Conservation (phyloP, 192 early-diverging fungal genomes). For the Lobosporangium transversale region DNA sequence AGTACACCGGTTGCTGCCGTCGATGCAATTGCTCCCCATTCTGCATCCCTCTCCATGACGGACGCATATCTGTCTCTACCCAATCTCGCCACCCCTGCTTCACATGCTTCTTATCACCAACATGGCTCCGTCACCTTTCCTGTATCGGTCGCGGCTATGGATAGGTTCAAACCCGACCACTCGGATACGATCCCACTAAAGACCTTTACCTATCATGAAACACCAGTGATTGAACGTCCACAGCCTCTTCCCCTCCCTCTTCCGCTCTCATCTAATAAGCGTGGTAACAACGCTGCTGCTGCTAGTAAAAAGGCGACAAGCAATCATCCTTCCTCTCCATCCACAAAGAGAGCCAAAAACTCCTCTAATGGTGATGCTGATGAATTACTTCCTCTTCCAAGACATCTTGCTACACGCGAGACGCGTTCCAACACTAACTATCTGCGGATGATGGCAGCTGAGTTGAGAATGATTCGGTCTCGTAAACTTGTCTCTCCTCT, state of each 20-base stretch:
- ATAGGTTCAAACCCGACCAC: slow-evolving; percentile 34
- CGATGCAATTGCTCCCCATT: slow-evolving; percentile 29
- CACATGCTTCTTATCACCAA: slow-evolving; percentile 7
- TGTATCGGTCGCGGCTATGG: slow-evolving; percentile 41
- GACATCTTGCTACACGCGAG: slow-evolving; percentile 45
- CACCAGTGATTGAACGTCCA: slow-evolving; percentile 37
- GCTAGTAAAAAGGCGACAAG: background rate
- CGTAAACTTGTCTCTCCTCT: slow-evolving; percentile 59
- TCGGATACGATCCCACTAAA: slow-evolving; percentile 47
- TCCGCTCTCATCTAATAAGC: background rate
- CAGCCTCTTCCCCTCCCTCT: slow-evolving; percentile 16
- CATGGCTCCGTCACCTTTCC: slow-evolving; percentile 39
- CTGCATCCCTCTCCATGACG: slow-evolving; percentile 32
- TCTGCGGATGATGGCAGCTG: slow-evolving; percentile 60
- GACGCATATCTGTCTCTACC: slow-evolving; percentile 35
- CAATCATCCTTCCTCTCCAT: slow-evolving; percentile 16
- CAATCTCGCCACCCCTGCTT: slow-evolving; percentile 29
- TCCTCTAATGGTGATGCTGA: background rate
- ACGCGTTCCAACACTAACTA: slow-evolving; percentile 58
- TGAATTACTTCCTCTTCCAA: slow-evolving; percentile 27
- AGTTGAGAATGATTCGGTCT: slow-evolving; percentile 63
- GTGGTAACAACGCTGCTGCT: background rate
- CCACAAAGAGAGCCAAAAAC: slow-evolving; percentile 17
- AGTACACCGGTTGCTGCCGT: slow-evolving; percentile 24
- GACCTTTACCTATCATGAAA: slow-evolving; percentile 51